Evolutionary conservation across 345 rosid genomes (phyloP), one percentile per base, ranked within the genome.

Genomic region (Orychophragmus violaceus): DNA sequence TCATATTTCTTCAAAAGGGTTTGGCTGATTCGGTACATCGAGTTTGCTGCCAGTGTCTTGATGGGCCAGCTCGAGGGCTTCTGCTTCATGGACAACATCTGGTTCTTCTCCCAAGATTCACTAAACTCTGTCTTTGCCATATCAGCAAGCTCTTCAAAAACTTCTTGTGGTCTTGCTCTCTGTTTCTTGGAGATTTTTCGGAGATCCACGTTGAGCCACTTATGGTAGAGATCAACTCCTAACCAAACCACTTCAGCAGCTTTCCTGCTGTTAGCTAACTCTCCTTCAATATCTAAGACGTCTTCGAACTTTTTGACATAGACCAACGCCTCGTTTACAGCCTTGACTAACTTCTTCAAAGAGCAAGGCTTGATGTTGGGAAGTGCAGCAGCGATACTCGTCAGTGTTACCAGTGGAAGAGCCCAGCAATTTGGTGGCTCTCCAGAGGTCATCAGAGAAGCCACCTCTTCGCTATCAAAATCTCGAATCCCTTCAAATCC

Each of bases 341-440:
- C 72, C 8, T 24, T 60, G 16, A 81, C 62, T 69, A 92, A 58
- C 77, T 69, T 74, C 45, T 87, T 76, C 8, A 66, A 11, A 3
- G 56, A 69, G 48, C 4, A 1, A 17, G 70, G 30, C 14, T 80
- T 72, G 32, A 83, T 71, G 56, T 80, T 64, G 6, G 95, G 95
- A 69, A 85, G 80, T 29, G 95, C 72, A 11, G 79, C 73, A 22
- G 80, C 92, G 18, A 91, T 80, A 76, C 89, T 81, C 24, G 90
- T 74, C 6, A 91, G 72, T 53, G 96, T 88, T 53, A 75, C 92
- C 17, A 91, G 19, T 8, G 96, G 82, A 66, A 91, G 98, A 3
- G 90, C 76, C 98, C 95, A 91, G 37, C 82, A 77, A 52, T 83
- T 80, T 7, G 85, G 86, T 62, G 96, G 95, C 55, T 84, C 85